Conservation (phyloP, 495 filamentous ascomycete species). For the Parathielavia appendiculata region DNA sequence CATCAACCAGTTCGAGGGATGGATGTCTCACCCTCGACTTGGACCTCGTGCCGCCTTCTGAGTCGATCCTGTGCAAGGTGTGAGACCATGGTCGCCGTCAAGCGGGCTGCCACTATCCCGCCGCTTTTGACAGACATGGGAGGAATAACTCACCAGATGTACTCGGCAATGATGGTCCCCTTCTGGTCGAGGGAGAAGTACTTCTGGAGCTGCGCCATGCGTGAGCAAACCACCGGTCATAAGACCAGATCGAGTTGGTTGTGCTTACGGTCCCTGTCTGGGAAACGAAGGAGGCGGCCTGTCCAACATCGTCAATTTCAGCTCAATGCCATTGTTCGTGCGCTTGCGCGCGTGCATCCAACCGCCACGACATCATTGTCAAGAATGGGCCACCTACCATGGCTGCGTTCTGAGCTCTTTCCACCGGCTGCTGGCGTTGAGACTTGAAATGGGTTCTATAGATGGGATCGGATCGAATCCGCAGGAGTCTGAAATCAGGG, state of each 20-base stretch:
- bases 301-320: not conserved
- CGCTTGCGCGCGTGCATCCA: too few species aligned
- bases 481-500: not conserved
- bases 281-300: constrained; percentile 16
- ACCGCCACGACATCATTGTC: not conserved
- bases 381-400: constrained; percentile 11
- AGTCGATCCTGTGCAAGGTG: constrained; percentile 59
- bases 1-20: not conserved
- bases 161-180: constrained; percentile 76
- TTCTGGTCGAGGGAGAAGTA: constrained; percentile 89
- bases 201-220: constrained; percentile 65
- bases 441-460: not conserved
- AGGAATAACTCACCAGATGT: constrained; percentile 62
- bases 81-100: too few species aligned
- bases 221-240: not conserved
- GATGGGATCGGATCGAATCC: too few species aligned
- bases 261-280: constrained; percentile 11
- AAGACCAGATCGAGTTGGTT: not conserved
- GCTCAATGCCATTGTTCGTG: not conserved
- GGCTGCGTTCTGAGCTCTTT: not conserved
- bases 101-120: too few species aligned
- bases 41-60: constrained; percentile 68
- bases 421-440: not conserved
- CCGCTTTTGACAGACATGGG: not conserved
- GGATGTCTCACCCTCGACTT: constrained; percentile 72